Evolutionary conservation across 768 basidiomycete species (phyloP).

Genomic region (Trametes cingulata): DNA sequence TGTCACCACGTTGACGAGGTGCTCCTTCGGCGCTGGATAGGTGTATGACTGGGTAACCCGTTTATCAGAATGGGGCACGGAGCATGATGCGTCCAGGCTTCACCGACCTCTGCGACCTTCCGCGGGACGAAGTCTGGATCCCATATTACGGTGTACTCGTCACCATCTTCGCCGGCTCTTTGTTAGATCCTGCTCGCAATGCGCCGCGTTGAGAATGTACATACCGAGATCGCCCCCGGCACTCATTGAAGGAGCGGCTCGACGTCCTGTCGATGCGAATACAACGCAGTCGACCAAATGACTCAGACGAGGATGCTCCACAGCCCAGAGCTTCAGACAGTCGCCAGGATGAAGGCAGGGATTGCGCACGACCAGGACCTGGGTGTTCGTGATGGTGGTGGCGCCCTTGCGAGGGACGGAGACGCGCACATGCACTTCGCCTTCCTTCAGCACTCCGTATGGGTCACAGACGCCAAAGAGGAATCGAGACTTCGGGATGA

Average conservation of each 20-base stretch:
- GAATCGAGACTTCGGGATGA: conserved; percentile 61
- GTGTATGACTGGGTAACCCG: conserved; percentile 54
- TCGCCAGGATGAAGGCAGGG: conserved; percentile 73
- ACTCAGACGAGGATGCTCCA: conserved; percentile 46
- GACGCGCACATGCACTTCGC: conserved; percentile 63
- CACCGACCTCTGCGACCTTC: conserved; percentile 51
- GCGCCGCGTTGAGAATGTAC: neutral
- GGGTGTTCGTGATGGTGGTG: conserved; percentile 56
- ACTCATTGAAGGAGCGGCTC: conserved; percentile 68
- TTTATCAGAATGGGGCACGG: neutral
- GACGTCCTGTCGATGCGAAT: conserved; percentile 61
- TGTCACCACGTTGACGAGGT: conserved; percentile 46
- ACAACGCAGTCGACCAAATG: conserved; percentile 70
- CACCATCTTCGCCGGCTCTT: conserved; percentile 39
- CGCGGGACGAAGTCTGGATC: conserved; percentile 61
- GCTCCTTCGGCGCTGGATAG: conserved; percentile 65
- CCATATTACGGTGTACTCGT: conserved; percentile 72
- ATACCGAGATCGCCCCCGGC: conserved; percentile 69
- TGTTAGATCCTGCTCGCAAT: neutral
- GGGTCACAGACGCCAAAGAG: conserved; percentile 73
- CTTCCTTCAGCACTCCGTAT: conserved; percentile 59
- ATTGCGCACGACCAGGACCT: conserved; percentile 66
- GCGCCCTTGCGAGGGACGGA: conserved; percentile 51
- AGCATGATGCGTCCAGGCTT: too few relatives aligned
- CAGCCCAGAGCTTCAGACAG: conserved; percentile 63